Percentiles rank a stretch among this genome's conserved stretches.
phyloP scores from a whole-genome alignment of 176 grass and related monocot species.

The Paspalum notatum region DNA sequence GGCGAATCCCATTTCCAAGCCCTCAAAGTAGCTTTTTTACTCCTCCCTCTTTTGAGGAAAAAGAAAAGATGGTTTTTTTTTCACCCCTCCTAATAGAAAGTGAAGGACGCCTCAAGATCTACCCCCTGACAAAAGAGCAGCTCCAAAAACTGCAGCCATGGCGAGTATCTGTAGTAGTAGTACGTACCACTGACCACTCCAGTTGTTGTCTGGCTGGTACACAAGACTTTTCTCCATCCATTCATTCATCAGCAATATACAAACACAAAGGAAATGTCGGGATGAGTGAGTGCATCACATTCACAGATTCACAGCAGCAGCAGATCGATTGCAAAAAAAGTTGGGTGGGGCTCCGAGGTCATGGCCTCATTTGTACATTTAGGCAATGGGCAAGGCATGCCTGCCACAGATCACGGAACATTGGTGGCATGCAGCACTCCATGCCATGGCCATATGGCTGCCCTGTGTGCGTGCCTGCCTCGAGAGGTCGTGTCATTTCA shows the following conservation, averaged over 20 bases:
- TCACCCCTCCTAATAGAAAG: slow-evolving; percentile 46
- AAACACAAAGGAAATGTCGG: slow-evolving; percentile 1
- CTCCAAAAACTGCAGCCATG: slow-evolving; percentile 31
- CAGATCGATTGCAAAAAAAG: slow-evolving; percentile 14
- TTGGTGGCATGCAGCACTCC: slow-evolving; percentile 26
- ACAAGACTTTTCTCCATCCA: slow-evolving; percentile 31
- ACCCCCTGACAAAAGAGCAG: slow-evolving; percentile 20
- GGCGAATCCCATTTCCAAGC: neutral
- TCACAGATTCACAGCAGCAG: slow-evolving; percentile 1
- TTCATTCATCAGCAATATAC: neutral
- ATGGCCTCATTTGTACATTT: slow-evolving; percentile 53
- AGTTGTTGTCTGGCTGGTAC: neutral
- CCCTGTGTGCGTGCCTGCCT: slow-evolving; percentile 23
- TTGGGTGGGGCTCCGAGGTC: slow-evolving; percentile 38
- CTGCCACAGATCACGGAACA: slow-evolving; percentile 43
- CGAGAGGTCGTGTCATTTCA: slow-evolving; percentile 35
- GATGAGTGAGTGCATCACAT: slow-evolving; percentile 5
- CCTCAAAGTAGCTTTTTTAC: slow-evolving; percentile 25
- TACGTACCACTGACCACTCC: neutral
- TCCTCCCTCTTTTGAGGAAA: slow-evolving; percentile 26
- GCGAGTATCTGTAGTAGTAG: neutral
- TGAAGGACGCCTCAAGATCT: slow-evolving; percentile 44
- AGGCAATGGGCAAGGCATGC: slow-evolving; percentile 31
- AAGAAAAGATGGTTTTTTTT: slow-evolving; percentile 31
- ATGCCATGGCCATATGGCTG: slow-evolving; percentile 30